Base-by-base conservation (phyloP, 108 stramenopile species). In the Pseudonitzschia pungens region DNA sequence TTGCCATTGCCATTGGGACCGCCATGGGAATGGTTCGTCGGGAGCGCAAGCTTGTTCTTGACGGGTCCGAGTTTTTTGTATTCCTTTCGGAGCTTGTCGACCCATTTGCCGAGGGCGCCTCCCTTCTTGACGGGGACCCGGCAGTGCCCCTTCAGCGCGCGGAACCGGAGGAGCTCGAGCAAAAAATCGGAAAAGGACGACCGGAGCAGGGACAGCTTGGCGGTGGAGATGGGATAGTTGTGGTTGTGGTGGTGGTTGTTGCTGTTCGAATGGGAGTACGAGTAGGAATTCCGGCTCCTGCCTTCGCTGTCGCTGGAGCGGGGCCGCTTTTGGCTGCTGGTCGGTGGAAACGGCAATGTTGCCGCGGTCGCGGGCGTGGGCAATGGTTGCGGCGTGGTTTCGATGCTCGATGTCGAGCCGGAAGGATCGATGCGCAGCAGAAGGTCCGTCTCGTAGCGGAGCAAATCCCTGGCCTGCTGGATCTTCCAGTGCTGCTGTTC, bases 31-130 rank as follows among this genome's bases (percentile, higher is more conserved):
- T 5, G 41, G 24, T 43, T 43, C 42, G 42, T 6, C 11, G 42
- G 42, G 9, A 11, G 42, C 42, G 11, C 6, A 43, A 43, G 42
- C 42, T 11, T 18, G 16, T 48, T 15, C 57, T 14, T 27, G n/a
- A 62, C n/a, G 11, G 60, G 60, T 40, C 29, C n/a, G 0, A 62
- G 29, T 40, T 48, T 44, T 26, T 67, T 57, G 43, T 72, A 60
- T 43, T 72, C 57, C 44, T 48, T 58, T 4, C 71, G 56, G 40
- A 72, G 33, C 26, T 26, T 20, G 12, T 56, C 44, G 29, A 72
- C 59, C 71, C 71, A 72, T 26, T 58, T 58, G 21, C 71, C 71
- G 9, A 72, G 59, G 41, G 43, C 66, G 10, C 66, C 66, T 18
- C 66, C 66, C 36, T 50, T 67, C 42, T 67, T 67, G 28, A 67